These are phyloP conservation scores for Erodium texanum DNA, from an alignment of 441 rosid species.

Conservation along the genomic window DNA sequence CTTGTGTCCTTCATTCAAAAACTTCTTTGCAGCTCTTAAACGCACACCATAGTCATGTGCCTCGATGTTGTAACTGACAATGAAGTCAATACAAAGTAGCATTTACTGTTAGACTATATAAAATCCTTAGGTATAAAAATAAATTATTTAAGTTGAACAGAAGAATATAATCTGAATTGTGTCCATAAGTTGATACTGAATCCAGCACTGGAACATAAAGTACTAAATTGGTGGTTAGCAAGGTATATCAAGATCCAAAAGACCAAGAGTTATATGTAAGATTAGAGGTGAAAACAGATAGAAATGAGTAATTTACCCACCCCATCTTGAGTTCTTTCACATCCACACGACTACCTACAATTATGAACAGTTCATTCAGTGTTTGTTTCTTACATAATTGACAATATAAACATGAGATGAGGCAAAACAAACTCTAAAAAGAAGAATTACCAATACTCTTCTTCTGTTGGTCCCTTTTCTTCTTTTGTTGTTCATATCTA, in stretches of 20 bases:
- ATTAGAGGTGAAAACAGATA: neutral
- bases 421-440: slow-evolving; percentile 23
- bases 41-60: neutral
- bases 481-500: slow-evolving; percentile 73
- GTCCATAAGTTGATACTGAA: neutral
- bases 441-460: slow-evolving; percentile 52
- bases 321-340: slow-evolving; percentile 82
- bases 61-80: neutral
- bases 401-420: slow-evolving; percentile 13
- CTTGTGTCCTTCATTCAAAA: slow-evolving; percentile 1
- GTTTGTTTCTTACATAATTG: neutral
- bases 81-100: neutral
- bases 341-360: slow-evolving; percentile 66
- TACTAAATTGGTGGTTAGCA: neutral
- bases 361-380: slow-evolving; percentile 11
- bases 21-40: neutral
- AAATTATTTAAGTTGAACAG: neutral
- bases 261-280: neutral
- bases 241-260: neutral
- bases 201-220: neutral
- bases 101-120: neutral
- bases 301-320: neutral
- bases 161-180: neutral
- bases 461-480: slow-evolving; percentile 76
- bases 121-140: neutral